Conservation (phyloP, 805 yeast genomes). For the Saturnispora kantuleensis region DNA sequence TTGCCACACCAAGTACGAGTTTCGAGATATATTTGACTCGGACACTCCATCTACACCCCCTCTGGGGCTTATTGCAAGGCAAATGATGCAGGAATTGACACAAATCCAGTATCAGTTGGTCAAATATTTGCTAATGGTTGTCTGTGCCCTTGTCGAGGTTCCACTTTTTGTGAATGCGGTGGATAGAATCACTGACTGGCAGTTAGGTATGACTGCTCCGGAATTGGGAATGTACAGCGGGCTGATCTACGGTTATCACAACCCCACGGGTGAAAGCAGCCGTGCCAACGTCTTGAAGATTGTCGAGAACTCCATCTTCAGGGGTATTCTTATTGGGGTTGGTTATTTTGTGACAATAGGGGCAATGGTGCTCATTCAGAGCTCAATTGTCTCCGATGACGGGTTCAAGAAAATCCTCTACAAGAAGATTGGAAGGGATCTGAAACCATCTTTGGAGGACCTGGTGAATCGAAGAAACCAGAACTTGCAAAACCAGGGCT, state of each 20-base stretch:
- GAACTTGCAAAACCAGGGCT: not conserved
- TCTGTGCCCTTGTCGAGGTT: conserved; percentile 29
- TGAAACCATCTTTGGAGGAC: conserved; percentile 22
- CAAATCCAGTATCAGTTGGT: conserved; percentile 7
- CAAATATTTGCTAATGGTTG: conserved; percentile 6
- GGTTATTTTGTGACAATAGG: conserved; percentile 19
- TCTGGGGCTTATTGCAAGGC: conserved; percentile 33
- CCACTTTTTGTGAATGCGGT: conserved; percentile 51
- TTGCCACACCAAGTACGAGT: conserved; percentile 67
- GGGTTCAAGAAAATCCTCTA: conserved; percentile 52
- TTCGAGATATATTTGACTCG: conserved; percentile 30
- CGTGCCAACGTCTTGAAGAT: conserved; percentile 7
- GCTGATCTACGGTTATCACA: conserved; percentile 3
- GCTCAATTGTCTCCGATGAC: conserved; percentile 62
- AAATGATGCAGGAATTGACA: conserved; percentile 14
- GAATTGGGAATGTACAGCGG: conserved; percentile 21
- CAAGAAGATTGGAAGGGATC: conserved; percentile 50
- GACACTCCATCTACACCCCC: conserved; percentile 51
- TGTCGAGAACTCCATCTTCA: conserved; percentile 9
- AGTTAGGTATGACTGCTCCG: conserved; percentile 45
- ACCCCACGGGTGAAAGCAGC: not conserved
- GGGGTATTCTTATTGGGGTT: conserved; percentile 13
- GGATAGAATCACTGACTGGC: conserved; percentile 46
- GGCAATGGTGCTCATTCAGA: conserved; percentile 32
- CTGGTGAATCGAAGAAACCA: conserved; percentile 17